phyloP scores from a whole-genome alignment of 306 rosid genomes.

The Glycine latifolia region DNA sequence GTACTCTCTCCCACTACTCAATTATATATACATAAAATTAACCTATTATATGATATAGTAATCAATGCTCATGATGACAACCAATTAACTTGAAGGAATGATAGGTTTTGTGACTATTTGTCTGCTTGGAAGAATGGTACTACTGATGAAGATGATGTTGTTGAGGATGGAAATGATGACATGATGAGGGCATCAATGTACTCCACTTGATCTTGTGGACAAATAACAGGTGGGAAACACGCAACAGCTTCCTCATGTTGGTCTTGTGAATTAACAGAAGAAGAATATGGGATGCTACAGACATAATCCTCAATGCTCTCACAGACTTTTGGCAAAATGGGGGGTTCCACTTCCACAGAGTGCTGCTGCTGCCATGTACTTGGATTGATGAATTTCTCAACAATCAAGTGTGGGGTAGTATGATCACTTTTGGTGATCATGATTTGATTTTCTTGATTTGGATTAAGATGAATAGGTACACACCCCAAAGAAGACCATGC shows the following conservation, averaged over 20 bases:
- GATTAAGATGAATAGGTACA: slow-evolving; percentile 50
- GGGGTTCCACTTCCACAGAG: slow-evolving; percentile 44
- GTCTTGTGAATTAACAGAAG: slow-evolving; percentile 56
- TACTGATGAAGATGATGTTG: slow-evolving; percentile 38
- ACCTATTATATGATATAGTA: not conserved
- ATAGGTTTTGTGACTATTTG: slow-evolving; percentile 38
- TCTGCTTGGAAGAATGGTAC: slow-evolving; percentile 45
- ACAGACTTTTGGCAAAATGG: slow-evolving; percentile 52
- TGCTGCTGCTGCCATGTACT: slow-evolving; percentile 46
- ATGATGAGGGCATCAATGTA: slow-evolving; percentile 57
- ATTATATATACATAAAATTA: slow-evolving; percentile 37
- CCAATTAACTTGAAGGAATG: slow-evolving; percentile 43
- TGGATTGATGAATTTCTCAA: slow-evolving; percentile 55
- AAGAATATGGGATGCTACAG: slow-evolving; percentile 47
- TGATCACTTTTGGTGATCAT: slow-evolving; percentile 31
- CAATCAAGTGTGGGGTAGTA: slow-evolving; percentile 29
- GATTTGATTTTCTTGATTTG: slow-evolving; percentile 52
- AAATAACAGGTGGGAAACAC: slow-evolving; percentile 1
- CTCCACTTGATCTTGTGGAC: slow-evolving; percentile 58
- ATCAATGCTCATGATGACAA: slow-evolving; percentile 17
- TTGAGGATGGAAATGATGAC: slow-evolving; percentile 56
- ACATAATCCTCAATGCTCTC: slow-evolving; percentile 54
- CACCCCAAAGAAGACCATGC: slow-evolving; percentile 48
- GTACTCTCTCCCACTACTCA: slow-evolving; percentile 29
- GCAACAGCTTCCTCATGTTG: slow-evolving; percentile 38